A percentile compares a stretch with the other conserved stretches of the same genome.
phyloP scores from a whole-genome alignment of 2,329 filamentous ascomycete genomes.

The Alternaria dauci region DNA sequence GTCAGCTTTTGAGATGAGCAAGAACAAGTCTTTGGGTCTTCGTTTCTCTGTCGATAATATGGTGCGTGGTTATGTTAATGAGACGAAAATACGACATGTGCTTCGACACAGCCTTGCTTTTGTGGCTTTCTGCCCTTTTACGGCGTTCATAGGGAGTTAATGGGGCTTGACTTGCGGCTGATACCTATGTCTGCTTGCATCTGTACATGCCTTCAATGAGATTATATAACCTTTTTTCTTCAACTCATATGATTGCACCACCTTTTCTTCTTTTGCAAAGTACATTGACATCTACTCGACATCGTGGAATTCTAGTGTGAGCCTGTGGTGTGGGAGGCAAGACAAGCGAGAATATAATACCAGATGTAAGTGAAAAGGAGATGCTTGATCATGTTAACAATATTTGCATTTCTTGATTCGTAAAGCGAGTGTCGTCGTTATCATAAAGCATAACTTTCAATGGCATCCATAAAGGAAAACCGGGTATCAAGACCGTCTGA shows the following conservation, averaged over 20 bases:
- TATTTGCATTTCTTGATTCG: neutral
- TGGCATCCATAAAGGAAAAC: slow-evolving; percentile 2
- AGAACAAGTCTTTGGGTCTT: slow-evolving; percentile 5
- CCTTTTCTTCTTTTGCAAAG: no score
- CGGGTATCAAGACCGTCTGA: slow-evolving; percentile 36
- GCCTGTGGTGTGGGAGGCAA: neutral
- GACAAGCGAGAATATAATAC: no score
- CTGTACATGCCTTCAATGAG: slow-evolving; percentile 1
- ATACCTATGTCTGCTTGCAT: neutral
- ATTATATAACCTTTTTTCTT: neutral
- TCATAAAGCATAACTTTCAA: slow-evolving; percentile 1
- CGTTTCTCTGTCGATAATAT: slow-evolving; percentile 36
- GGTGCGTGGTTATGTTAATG: slow-evolving; percentile 4
- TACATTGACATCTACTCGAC: no score
- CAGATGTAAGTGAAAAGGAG: neutral
- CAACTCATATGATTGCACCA: no score
- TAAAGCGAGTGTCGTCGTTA: slow-evolving; percentile 6
- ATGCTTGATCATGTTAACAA: neutral
- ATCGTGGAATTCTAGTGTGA: no score
- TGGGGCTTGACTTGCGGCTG: neutral
- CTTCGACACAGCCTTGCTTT: slow-evolving; percentile 10
- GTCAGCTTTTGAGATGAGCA: slow-evolving; percentile 40
- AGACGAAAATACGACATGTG: slow-evolving; percentile 6
- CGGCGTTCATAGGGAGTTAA: slow-evolving; percentile 3
- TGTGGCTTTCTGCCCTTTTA: neutral